Percentiles rank a stretch among this genome's conserved stretches.
Conservation (phyloP, 805 yeast species). For the Saturnispora besseyi region DNA sequence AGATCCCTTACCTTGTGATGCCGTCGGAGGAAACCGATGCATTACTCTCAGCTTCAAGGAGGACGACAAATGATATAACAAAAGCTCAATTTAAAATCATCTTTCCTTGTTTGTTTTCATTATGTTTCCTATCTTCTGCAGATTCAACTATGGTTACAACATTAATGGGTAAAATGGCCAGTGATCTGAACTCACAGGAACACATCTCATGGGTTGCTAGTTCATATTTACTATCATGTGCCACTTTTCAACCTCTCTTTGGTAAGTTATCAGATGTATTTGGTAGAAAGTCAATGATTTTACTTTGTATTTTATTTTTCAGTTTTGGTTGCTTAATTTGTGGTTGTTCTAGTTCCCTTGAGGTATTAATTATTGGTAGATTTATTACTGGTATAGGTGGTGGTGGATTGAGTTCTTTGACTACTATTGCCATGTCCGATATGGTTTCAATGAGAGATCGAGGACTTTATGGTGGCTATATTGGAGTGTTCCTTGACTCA, state of each 20-base stretch:
- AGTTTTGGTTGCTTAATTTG: conserved; percentile 34
- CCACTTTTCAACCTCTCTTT: conserved; percentile 44
- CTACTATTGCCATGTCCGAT: conserved; percentile 69
- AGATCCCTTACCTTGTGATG: not conserved
- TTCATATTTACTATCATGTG: conserved; percentile 31
- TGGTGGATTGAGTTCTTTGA: conserved; percentile 68
- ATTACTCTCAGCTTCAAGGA: not conserved
- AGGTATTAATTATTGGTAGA: conserved; percentile 43
- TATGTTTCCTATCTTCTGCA: conserved; percentile 36
- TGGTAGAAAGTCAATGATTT: conserved; percentile 35
- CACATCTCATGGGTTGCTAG: conserved; percentile 35
- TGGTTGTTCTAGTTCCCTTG: conserved; percentile 31
- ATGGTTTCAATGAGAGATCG: conserved; percentile 65
- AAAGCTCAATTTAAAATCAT: not conserved
- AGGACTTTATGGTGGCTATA: conserved; percentile 74
- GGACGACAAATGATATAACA: not conserved
- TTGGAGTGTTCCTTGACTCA: conserved; percentile 61
- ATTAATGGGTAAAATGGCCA: conserved; percentile 38
- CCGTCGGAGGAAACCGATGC: not conserved
- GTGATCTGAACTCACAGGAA: conserved; percentile 37
- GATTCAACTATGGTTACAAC: conserved; percentile 47
- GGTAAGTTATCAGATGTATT: conserved; percentile 46
- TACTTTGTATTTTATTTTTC: conserved; percentile 26
- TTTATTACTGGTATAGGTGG: conserved; percentile 82
- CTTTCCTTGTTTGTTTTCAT: conserved; percentile 13